phyloP scores from a whole-genome alignment of 164 flowering plant species.

The Magnolia officinalis region DNA sequence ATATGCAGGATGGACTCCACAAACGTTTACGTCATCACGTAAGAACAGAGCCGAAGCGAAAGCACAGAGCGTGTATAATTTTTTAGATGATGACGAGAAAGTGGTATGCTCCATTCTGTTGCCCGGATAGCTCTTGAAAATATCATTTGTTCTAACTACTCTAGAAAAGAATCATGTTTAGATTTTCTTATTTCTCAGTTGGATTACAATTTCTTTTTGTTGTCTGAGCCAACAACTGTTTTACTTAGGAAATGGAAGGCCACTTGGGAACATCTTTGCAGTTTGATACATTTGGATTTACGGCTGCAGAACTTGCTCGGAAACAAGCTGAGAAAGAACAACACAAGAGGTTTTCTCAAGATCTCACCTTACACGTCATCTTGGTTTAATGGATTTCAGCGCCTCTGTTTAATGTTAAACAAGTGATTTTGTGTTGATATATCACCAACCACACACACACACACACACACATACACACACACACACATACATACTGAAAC shows the following conservation, averaged over 20 bases:
- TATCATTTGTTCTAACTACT: not conserved
- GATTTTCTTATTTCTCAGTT: not conserved
- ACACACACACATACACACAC: no score
- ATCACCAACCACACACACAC: not conserved
- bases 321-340: slow-evolving; percentile 85
- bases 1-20: slow-evolving; percentile 92
- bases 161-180: not conserved
- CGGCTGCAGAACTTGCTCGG: slow-evolving; percentile 85
- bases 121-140: not conserved
- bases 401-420: not conserved
- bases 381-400: not conserved
- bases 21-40: slow-evolving; percentile 81
- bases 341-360: slow-evolving; percentile 48
- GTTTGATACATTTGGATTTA: slow-evolving; percentile 97
- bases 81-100: slow-evolving; percentile 92
- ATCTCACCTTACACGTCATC: not conserved
- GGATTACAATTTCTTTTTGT: not conserved
- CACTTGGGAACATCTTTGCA: slow-evolving; percentile 55
- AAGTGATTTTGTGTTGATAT: not conserved
- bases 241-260: slow-evolving; percentile 71
- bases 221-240: not conserved
- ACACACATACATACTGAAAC: no score
- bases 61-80: slow-evolving; percentile 62
- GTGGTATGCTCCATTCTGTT: slow-evolving; percentile 42
- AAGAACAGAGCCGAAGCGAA: slow-evolving; percentile 80